A percentile compares a stretch with the other conserved stretches of the same genome.
These are phyloP conservation scores for Liquidambar formosana DNA, from an alignment of 164 flowering plant species.

Conservation along the genomic window DNA sequence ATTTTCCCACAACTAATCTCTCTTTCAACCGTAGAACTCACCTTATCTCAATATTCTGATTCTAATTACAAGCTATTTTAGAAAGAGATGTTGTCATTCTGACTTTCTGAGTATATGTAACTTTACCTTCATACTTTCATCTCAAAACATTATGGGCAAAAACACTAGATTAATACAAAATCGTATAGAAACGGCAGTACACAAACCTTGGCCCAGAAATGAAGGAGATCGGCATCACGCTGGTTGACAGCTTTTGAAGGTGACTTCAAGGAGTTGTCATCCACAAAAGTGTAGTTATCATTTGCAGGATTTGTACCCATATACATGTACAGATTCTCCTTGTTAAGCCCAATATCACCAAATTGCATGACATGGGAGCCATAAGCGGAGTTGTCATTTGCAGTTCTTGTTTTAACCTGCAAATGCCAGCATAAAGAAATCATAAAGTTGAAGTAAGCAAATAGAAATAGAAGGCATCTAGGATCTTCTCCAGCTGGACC, in stretches of 20 bases:
- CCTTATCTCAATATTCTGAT: not conserved
- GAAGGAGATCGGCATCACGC: slow-evolving; percentile 83
- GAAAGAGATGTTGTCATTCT: not conserved
- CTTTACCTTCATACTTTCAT: not conserved
- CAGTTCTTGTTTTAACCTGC: slow-evolving; percentile 78
- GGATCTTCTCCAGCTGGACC: not conserved
- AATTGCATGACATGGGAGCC: slow-evolving; percentile 96
- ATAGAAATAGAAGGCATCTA: not conserved
- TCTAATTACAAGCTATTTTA: not conserved
- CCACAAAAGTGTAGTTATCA: slow-evolving; percentile 54
- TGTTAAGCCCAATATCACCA: slow-evolving; percentile 59
- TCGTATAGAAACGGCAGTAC: not conserved
- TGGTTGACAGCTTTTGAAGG: slow-evolving; percentile 60
- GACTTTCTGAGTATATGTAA: not conserved
- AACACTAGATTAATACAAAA: not conserved
- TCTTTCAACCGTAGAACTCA: not conserved
- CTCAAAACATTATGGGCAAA: not conserved
- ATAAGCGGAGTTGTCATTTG: slow-evolving; percentile 31
- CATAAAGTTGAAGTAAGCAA: not conserved
- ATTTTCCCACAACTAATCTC: not conserved
- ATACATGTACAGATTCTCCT: slow-evolving; percentile 49
- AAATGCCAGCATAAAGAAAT: slow-evolving; percentile 16
- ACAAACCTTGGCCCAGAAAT: slow-evolving; percentile 81
- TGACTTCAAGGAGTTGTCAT: slow-evolving; percentile 49
- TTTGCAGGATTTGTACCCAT: slow-evolving; percentile 83